Conservation (phyloP, 2,329 filamentous ascomycete species). For the Karstenula rhodostoma region DNA sequence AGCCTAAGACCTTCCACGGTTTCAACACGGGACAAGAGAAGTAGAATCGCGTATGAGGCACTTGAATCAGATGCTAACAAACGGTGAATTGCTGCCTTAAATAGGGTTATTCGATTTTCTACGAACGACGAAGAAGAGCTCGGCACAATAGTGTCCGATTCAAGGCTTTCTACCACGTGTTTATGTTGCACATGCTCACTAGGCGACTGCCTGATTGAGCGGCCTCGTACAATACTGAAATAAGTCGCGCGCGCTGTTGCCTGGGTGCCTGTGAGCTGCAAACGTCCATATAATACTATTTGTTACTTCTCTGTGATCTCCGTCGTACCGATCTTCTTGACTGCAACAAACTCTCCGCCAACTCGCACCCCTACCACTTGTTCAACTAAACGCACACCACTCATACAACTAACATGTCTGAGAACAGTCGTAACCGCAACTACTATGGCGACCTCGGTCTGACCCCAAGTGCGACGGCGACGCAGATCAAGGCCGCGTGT, state of each 20-base stretch:
- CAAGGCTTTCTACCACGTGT: background rate
- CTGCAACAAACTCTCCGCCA: background rate
- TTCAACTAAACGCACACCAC: background rate
- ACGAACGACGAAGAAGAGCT: background rate
- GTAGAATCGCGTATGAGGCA: no score
- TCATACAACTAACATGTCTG: constrained; percentile 16
- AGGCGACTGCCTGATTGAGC: background rate
- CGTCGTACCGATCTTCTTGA: background rate
- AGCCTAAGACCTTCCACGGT: no score
- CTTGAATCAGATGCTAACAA: no score
- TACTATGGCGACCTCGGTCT: constrained; percentile 88
- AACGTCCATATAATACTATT: background rate
- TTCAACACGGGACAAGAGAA: no score
- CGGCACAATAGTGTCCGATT: background rate
- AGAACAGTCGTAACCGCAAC: constrained; percentile 61
- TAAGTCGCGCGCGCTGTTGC: background rate
- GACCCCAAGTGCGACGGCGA: constrained; percentile 74
- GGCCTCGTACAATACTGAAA: background rate
- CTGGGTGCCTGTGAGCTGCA: background rate
- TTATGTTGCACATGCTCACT: background rate
- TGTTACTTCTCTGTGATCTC: background rate
- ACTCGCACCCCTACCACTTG: background rate
- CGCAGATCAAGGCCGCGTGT: constrained; percentile 95
- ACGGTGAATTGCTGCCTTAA: no score
- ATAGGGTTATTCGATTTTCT: no score